phyloP scores from a whole-genome alignment of 805 yeast genomes.

The Komagataella phaffii region DNA sequence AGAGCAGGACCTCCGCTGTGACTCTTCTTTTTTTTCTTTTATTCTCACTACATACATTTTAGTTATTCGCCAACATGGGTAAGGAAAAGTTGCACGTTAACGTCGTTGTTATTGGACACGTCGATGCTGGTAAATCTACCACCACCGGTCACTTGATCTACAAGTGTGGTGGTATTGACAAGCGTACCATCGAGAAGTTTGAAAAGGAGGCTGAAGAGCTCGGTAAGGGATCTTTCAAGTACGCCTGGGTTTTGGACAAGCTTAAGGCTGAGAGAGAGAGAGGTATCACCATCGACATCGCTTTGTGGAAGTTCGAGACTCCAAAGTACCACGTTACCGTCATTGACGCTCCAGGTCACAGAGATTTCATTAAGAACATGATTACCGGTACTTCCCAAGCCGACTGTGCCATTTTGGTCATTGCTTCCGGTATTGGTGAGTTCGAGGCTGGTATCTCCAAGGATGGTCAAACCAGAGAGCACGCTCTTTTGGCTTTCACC shows the following conservation, averaged over 20 bases:
- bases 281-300: slow-evolving; percentile 93
- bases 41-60: not conserved
- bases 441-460: slow-evolving; percentile 92
- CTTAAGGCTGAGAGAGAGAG: slow-evolving; percentile 93
- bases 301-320: slow-evolving; percentile 88
- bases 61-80: slow-evolving; percentile 29
- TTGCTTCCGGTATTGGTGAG: slow-evolving; percentile 90
- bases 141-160: slow-evolving; percentile 98
- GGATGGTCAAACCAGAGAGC: slow-evolving; percentile 94
- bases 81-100: slow-evolving; percentile 95
- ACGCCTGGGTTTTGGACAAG: slow-evolving; percentile 96
- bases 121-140: slow-evolving; percentile 98
- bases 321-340: slow-evolving; percentile 83
- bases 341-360: slow-evolving; percentile 93
- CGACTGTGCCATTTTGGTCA: slow-evolving; percentile 81
- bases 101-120: slow-evolving; percentile 99
- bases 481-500: slow-evolving; percentile 82
- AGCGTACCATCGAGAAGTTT: slow-evolving; percentile 97
- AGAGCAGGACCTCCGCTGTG: not conserved
- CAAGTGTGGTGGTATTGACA: slow-evolving; percentile 99
- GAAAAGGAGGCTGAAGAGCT: slow-evolving; percentile 97
- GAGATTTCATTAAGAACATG: slow-evolving; percentile 94
- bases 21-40: not conserved
- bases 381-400: slow-evolving; percentile 93
- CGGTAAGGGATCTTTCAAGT: slow-evolving; percentile 95